Evolutionary conservation across 257 asterid genomes (phyloP), one percentile per base, ranked within the genome.

Genomic region (Solanum virginianum): DNA sequence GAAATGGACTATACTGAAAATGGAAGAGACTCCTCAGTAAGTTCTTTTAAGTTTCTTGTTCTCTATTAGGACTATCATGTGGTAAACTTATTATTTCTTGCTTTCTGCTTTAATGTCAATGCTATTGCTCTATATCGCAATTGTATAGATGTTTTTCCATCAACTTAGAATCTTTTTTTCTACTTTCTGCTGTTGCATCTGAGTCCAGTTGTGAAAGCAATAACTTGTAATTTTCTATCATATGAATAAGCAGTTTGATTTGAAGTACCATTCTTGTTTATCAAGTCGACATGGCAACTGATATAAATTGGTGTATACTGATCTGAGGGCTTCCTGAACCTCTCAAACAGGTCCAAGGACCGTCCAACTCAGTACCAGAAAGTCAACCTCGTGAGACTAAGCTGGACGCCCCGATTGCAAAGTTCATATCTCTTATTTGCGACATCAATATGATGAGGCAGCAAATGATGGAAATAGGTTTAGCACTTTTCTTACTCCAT

Each of bases 381-480:
- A 81, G 53, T 68, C 91, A 91, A 89, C 92, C 93, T 41, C 89
- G 87, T 87, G 98, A 94, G 89, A 90, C 98, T 47, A 92, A 94
- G 92, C 88, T 94, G 88, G 99, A 90, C 84, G 88, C 92, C 47
- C 92, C 93, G 18, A 86, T 96, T 87, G 98, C 97, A 80, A 93
- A 93, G 89, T 94, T 96, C 92, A 89, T 94, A 77, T 94, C 98
- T 80, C 97, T 93, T 88, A 92, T 96, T 84, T 96, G 98, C 91
- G 94, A 90, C 85, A 85, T 90, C 85, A 94, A 96, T 91, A 96
- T 96, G 99, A 96, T 96, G 99, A 92, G 88, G 91, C 98, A 96
- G 84, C 99, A 94, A 81, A 96, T 96, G 99, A 91, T 93, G 90
- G 99, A 96, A 89, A 94, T 96, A 91, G 98, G 98, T 94, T 53